phyloP scores from a whole-genome alignment of 2,329 filamentous ascomycete species.

The Leptoxyphium fumago region DNA sequence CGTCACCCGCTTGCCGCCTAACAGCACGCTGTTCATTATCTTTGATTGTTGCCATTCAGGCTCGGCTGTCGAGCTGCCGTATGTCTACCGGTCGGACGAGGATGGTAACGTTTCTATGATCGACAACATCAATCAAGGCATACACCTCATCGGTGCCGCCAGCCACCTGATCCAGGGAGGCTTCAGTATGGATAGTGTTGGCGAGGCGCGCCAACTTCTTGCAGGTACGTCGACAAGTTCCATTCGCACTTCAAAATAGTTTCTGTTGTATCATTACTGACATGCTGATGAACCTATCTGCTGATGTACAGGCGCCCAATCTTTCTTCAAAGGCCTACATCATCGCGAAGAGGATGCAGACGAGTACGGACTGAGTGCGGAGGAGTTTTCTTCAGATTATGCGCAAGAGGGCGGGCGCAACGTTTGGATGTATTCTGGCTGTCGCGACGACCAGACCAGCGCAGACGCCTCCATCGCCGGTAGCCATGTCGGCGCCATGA shows the following conservation, averaged over 20 bases:
- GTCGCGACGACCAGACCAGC: conserved; percentile 36
- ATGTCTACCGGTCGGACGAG: conserved; percentile 40
- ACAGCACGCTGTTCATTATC: conserved; percentile 39
- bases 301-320: conserved; percentile 27
- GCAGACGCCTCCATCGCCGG: conserved; percentile 34
- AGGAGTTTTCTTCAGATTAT: conserved; percentile 25
- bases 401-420: conserved; percentile 28
- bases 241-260: no score
- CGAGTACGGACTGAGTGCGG: conserved; percentile 29
- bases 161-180: conserved; percentile 35
- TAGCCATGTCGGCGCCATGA: conserved; percentile 31
- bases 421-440: conserved; percentile 38
- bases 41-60: conserved; percentile 50
- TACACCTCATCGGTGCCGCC: conserved; percentile 36
- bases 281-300: no score
- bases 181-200: conserved; percentile 30
- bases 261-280: no score
- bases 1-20: conserved; percentile 36
- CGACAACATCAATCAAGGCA: conserved; percentile 39
- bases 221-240: conserved; percentile 11
- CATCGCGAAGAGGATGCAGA: conserved; percentile 30
- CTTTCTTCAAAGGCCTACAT: conserved; percentile 38
- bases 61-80: conserved; percentile 44
- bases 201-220: conserved; percentile 37
- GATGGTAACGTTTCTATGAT: conserved; percentile 42